Base-by-base conservation (phyloP, 75 land plant genomes). In the Gnetum montanum region DNA sequence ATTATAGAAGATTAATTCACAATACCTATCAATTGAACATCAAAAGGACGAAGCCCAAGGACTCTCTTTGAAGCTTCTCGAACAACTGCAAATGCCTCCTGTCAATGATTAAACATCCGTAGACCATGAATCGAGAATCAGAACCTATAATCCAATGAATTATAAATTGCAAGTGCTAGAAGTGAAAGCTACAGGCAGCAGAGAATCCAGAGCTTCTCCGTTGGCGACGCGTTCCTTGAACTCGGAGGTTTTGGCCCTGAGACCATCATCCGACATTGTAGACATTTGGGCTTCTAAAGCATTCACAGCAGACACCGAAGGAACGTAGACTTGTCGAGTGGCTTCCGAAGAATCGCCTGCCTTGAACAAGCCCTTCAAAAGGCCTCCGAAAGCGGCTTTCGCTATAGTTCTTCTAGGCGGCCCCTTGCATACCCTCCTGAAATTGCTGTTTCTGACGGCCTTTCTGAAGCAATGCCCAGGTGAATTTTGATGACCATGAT, bases 11-110 rank as follows among this genome's bases (percentile, higher is more conserved):
- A 46, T 8, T 13, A 56, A 35, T 46, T 16, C 25, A 16, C 70
- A 62, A 46, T 71, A 86, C 98, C 99, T 57, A 90, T 90, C 22
- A 95, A 74, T 60, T 95, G 99, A 23, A 95, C 96, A 69, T 95
- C 99, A 57, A 95, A 95, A 50, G 99, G 96, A 19, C 96, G 85
- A 54, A 95, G 83, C 19, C 99, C 99, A 20, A 95, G 55, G 46
- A 95, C 92, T 48, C 99, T 70, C 64, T 81, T 90, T 12, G 99
- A 95, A 62, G 92, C 99, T 69, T 95, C 99, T 59, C 96, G 80
- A 49, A 95, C 96, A 49, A 95, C 80, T 36, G 99, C 92, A 76
- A 95, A 95, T 23, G 99, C 96, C 73, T 95, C 96, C 99, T 95
- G 80, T 57, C 50, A 69, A 62, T 18, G 35, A 16, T 25, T 34